Evolutionary conservation across 352 stramenopile genomes (phyloP), one percentile per base, ranked within the genome.

Genomic region (Pythium coloratum): DNA sequence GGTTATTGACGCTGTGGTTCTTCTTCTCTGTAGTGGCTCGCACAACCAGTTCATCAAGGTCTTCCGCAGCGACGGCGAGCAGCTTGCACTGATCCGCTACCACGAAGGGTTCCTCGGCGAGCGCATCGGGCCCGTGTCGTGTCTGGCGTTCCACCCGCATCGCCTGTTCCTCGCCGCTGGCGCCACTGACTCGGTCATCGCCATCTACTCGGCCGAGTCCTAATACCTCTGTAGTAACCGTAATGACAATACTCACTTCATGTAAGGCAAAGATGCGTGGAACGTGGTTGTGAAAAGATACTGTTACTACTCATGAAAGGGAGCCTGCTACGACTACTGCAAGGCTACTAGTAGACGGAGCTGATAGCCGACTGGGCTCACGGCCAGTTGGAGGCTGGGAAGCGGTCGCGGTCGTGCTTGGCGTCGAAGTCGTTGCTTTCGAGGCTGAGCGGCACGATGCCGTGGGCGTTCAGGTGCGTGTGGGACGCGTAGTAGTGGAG

Each of bases 21-120:
- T 13, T 1, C 13, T 9, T 54, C 5, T 50, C 13, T 61, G 38
- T 61, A 96, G 91, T 69, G 98, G 98, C 6, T 99, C 95, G 40
- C 96, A 99, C 73, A 98, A 98, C 64, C 97, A 99, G 67, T 99
- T 99, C 73, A 99, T 99, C 76, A 99, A 99, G 76, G 89, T 99
- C 53, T 94, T 98, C 54, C 91, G 91, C 38, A 88, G 90, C 59
- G 94, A 98, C 42, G 87, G 85, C 34, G 88, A 95, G 64, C 82
- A 93, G 58, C 71, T 95, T 54, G 86, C 82, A 33, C 80, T 94
- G 9, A 96, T 97, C 58, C 82, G 88, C 28, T 99, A 99, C 76
- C 96, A 99, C 76, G 95, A 99, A 79, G 94, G 95, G 20, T 98
- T 99, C 62, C 66, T 99, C 1, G 94, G 94, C 26, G 94, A 99